Base-by-base conservation (phyloP, 2,329 filamentous ascomycete genomes). In the Neonectria magnoliae region DNA sequence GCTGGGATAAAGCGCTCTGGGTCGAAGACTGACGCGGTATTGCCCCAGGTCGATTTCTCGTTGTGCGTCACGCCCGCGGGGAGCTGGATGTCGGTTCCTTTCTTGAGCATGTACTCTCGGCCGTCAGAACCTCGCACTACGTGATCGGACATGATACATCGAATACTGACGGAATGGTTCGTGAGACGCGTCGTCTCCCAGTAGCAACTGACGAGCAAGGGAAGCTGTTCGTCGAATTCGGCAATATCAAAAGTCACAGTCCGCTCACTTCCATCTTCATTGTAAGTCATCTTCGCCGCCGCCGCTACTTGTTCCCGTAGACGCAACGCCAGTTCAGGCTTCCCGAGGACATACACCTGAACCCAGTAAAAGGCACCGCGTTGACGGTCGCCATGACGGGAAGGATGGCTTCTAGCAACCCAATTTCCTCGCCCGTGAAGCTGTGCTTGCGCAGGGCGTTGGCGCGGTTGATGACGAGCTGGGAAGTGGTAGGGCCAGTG, bases 171-270 rank as follows among this genome's bases (percentile, higher is more conserved):
- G 6, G 78, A 73, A 4, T 79, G 77, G 31, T 80, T 80, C 13
- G 70, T 73, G 2, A 84, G 60, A 8, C 84, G 81, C 59, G 85
- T 73, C 0, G 78, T 78, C 68, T 86, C 84, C 25, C 80, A 79
- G 67, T 81, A 84, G 22, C 78, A 78, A 48, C 81, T 81, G 14
- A 82, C 73, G 7, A 87, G 73, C 5, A 84, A 71, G 0, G 83
- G 82, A 51, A 81, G 81, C 6, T 73, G 62, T 1, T 78, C 71
- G 33, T 80, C 77, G 10, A 85, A 76, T 2, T 68, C 69, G 1
- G 72, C 70, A 57, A 80, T 76, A 16, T 82, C 75, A n/a, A 85
- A 73, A 2, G 68, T 75, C 2, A 65, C 68, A 0, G 33, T 66
- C 13, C 22, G 48, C 16, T 20, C 62, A 0, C 51, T 18, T 16